These are phyloP conservation scores for Mycothermus thermophilus DNA, from an alignment of 495 filamentous ascomycete genomes.

Conservation along the genomic window DNA sequence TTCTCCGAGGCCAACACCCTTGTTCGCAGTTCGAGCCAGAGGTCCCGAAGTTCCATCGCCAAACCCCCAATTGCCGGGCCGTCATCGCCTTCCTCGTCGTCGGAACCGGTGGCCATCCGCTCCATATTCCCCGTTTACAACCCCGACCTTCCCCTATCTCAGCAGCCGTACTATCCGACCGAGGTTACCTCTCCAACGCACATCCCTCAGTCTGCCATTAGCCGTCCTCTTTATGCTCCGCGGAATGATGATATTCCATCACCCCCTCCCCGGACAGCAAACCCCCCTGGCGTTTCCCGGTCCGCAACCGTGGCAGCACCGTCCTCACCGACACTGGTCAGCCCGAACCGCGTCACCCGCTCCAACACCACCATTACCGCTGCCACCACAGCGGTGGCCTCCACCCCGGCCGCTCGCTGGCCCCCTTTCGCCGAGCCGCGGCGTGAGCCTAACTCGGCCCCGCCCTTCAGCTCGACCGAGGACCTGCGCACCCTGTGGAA, in stretches of 20 bases:
- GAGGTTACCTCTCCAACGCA: conserved; percentile 35
- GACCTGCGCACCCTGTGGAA: conserved; percentile 42
- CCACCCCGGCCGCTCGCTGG: conserved; percentile 9
- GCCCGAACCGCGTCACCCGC: not conserved
- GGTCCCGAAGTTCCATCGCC: conserved; percentile 34
- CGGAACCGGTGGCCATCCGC: conserved; percentile 25
- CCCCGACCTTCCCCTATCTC: conserved; percentile 48
- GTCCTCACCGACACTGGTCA: no score
- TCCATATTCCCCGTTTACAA: conserved; percentile 76
- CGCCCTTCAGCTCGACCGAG: conserved; percentile 34
- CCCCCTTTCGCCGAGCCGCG: conserved; percentile 2
- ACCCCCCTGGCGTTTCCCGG: not conserved
- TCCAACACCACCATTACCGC: not conserved
- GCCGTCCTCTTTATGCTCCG: conserved; percentile 41
- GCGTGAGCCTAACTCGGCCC: conserved; percentile 32
- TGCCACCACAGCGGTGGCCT: not conserved
- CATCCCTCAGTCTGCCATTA: conserved; percentile 43
- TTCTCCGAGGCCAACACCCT: conserved; percentile 39
- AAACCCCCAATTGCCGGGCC: conserved; percentile 26
- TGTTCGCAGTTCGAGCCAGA: conserved; percentile 32
- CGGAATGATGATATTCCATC: no score
- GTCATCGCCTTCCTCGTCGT: conserved; percentile 14
- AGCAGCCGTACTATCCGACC: conserved; percentile 56
- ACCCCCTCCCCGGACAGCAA: no score
- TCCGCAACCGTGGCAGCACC: no score